Percentiles rank a stretch among this genome's conserved stretches.
Evolutionary conservation across 2,329 filamentous ascomycete species (phyloP).

Genomic region (Fonsecaea pedrosoi): DNA sequence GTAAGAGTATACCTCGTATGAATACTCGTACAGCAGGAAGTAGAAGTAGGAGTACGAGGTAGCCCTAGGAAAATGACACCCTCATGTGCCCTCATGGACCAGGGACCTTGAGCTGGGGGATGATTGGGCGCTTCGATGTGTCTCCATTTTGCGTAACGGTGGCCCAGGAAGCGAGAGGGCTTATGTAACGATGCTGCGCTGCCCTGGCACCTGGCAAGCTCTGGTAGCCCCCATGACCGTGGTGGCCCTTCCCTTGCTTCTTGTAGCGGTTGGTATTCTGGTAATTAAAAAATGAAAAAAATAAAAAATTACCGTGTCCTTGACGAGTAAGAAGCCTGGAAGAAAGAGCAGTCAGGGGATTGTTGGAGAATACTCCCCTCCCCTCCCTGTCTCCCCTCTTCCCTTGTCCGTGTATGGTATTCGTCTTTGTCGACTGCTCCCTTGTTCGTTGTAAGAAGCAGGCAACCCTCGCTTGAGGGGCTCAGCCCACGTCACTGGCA

Average conservation of each 20-base stretch:
- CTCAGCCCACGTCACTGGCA: constrained; percentile 9
- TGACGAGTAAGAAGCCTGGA: neutral
- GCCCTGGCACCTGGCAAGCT: too few species aligned
- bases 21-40: too few species aligned
- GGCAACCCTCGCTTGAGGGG: neutral
- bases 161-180: neutral
- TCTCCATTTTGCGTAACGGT: neutral
- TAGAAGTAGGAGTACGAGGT: too few species aligned
- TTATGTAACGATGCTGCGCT: neutral
- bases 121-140: neutral
- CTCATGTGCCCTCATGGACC: neutral
- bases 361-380: constrained; percentile 8
- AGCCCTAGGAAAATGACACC: neutral
- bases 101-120: neutral
- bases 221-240: too few species aligned
- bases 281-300: neutral
- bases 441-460: neutral
- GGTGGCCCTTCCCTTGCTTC: too few species aligned
- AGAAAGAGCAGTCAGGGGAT: neutral
- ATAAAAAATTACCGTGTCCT: neutral
- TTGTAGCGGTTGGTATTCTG: neutral
- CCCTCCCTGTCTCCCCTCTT: neutral
- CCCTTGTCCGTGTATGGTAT: neutral
- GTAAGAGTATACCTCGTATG: neutral
- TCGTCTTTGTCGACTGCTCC: neutral